Base-by-base conservation (phyloP, 306 rosid species). In the Spatholobus suberectus region DNA sequence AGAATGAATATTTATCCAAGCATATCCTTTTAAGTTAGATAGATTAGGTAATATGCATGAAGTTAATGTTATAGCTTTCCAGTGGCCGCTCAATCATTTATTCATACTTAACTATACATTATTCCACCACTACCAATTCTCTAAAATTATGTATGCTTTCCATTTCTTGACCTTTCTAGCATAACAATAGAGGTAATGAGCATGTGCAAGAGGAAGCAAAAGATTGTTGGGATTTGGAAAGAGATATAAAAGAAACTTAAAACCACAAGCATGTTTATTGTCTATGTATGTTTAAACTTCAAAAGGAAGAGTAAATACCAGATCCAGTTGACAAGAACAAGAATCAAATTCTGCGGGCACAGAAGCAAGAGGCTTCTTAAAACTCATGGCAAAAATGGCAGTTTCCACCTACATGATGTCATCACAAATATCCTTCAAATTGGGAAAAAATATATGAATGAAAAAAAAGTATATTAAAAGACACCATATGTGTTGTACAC, bases 321-420 rank as follows among this genome's bases (percentile, higher is more conserved):
- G 71, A 85, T 96, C 90, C 11, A 63, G 83, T 87, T 80, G 87
- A 88, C 93, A 89, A 70, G 88, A 84, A 72, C 83, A 80, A 83
- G 88, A 69, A 63, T 85, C 90, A 76, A 83, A 89, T 70, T 91
- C 92, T 13, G 84, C 82, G 37, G 85, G 88, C 62, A 90, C 68
- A 27, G 88, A 76, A 71, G 88, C 59, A 13, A 85, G 78, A 76
- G 92, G 86, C 83, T 92, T 87, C 90, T 90, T 89, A 78, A 91
- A 92, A 83, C 82, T 90, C 97, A 96, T 90, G 61, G 98, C 96
- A 85, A 96, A 93, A 32, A 96, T 77, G 20, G 97, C 89, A 29
- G 99, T 96, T 82, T 96, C 98, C 82, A 93, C 96, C 99, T 96
- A 89, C 80, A 82, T 59, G 79, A 76, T 65, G 77, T 70, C 24